phyloP scores from a whole-genome alignment of 495 filamentous ascomycete species.

The Rhizodiscina lignyota region DNA sequence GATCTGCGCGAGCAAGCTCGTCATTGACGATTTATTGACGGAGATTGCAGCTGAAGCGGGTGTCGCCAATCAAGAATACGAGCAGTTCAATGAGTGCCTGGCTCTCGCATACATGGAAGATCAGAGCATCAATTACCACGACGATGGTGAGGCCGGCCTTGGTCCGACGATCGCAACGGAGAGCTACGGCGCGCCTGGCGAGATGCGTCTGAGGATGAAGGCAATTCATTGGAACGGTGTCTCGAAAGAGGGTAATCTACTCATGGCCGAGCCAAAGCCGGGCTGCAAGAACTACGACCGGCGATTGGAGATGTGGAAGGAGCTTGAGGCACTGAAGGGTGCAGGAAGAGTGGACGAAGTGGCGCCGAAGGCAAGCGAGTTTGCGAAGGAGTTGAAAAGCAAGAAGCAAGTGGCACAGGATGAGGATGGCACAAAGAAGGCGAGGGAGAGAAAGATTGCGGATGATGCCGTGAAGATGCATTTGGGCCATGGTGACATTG shows the following conservation, averaged over 20 bases:
- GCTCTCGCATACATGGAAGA: conserved; percentile 59
- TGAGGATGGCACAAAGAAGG: conserved; percentile 3
- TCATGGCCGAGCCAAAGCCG: conserved; percentile 14
- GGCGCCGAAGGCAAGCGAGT: conserved; percentile 9
- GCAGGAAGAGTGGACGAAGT: no score
- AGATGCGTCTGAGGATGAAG: conserved; percentile 60
- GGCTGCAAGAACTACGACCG: conserved; percentile 24
- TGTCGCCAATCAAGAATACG: conserved; percentile 3
- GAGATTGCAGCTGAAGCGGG: not conserved
- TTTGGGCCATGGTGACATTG: conserved; percentile 62
- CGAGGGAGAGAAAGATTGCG: conserved; percentile 12
- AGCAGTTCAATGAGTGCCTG: conserved; percentile 59
- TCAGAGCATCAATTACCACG: conserved; percentile 59
- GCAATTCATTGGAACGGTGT: conserved; percentile 29
- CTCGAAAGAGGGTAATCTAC: conserved; percentile 14
- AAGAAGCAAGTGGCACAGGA: not conserved
- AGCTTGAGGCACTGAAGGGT: conserved; percentile 15
- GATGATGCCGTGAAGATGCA: conserved; percentile 17
- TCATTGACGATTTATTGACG: conserved; percentile 20
- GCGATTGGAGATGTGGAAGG: conserved; percentile 13
- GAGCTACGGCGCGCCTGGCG: conserved; percentile 51
- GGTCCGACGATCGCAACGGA: conserved; percentile 63
- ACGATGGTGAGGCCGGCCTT: conserved; percentile 64
- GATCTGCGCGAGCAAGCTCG: conserved; percentile 43
- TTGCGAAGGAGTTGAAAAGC: conserved; percentile 14